Evolutionary conservation across 1,139 yeast species (phyloP).

Genomic region (Yamadazyma dendronema): DNA sequence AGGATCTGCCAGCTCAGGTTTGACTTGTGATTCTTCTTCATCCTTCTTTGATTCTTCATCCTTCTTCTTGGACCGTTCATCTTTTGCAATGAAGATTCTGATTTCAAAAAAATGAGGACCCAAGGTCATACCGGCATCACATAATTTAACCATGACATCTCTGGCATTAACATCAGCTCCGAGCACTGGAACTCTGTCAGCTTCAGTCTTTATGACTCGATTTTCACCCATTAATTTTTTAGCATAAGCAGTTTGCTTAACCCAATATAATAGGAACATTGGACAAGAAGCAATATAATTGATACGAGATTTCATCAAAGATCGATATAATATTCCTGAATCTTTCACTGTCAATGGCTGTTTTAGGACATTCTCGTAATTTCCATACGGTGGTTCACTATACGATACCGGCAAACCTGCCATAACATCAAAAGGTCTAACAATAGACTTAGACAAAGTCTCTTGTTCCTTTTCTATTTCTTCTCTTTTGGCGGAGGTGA

Average conservation of each 20-base stretch:
- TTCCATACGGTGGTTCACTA: slow-evolving; percentile 57
- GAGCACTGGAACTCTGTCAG: slow-evolving; percentile 40
- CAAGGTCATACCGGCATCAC: slow-evolving; percentile 68
- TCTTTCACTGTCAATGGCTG: slow-evolving; percentile 72
- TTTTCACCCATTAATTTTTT: slow-evolving; percentile 34
- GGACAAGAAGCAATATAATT: slow-evolving; percentile 68
- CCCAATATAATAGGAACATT: slow-evolving; percentile 81
- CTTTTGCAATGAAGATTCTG: slow-evolving; percentile 77
- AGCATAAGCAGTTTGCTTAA: slow-evolving; percentile 54
- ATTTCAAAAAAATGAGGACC: slow-evolving; percentile 87
- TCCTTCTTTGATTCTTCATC: slow-evolving; percentile 20
- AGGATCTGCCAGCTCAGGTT: neutral
- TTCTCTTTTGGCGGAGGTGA: slow-evolving; percentile 46
- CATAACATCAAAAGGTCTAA: slow-evolving; percentile 65
- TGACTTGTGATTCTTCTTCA: slow-evolving; percentile 7
- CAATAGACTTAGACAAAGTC: slow-evolving; percentile 40
- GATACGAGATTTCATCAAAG: slow-evolving; percentile 71
- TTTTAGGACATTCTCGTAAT: slow-evolving; percentile 48
- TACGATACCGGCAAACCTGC: slow-evolving; percentile 72
- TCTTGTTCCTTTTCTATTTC: slow-evolving; percentile 49
- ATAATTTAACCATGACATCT: slow-evolving; percentile 85
- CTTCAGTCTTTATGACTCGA: slow-evolving; percentile 23
- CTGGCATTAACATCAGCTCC: slow-evolving; percentile 56
- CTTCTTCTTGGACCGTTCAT: slow-evolving; percentile 49
- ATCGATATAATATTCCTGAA: slow-evolving; percentile 66